Evolutionary conservation across 495 filamentous ascomycete genomes (phyloP), one percentile per base, ranked within the genome.

Genomic region (Daldinia loculata): DNA sequence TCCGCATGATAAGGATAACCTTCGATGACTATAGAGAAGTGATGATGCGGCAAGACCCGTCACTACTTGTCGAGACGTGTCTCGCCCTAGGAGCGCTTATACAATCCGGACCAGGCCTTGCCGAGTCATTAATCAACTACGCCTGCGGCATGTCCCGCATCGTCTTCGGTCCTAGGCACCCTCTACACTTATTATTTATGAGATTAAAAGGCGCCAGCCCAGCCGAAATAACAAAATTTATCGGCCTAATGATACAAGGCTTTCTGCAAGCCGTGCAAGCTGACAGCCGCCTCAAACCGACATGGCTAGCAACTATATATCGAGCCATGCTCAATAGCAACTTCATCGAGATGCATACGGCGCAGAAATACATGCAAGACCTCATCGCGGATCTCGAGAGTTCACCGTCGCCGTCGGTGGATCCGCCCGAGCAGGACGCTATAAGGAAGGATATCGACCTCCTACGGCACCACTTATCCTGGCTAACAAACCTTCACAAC

Each of bases 301-400:
- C 69, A 30, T 72, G 63, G 27, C 69, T 72, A 7, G 69, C 64
- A 5, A 72, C 63, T 27, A 36, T 72, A 32, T 72, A 72, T 60
- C 69, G 69, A 11, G 69, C 60, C 34, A 72, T 72, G 69, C 63
- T 72, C 48, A 72, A 72, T 56, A 72, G 60, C 56, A 14, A 61
- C 27, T 72, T 72, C 60, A 72, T 72, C 19, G 63, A 55, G 7
- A n/a, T 19, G 30, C 7, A 36, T n/a, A 56, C 55, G 6, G 60
- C 69, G 52, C 58, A 36, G 45, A 27, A 19, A 22, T 41, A 59
- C 38, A 67, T 72, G 69, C n/a, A 63, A 43, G 24, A 27, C 3
- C 53, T 72, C 0, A 60, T 72, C 29, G 30, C 48, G 0, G 60
- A 64, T 48, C 60, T 72, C 3, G 45, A 67, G 22, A 9, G n/a